phyloP scores from a whole-genome alignment of 176 grass and related monocot genomes.

The Luzula sylvatica region DNA sequence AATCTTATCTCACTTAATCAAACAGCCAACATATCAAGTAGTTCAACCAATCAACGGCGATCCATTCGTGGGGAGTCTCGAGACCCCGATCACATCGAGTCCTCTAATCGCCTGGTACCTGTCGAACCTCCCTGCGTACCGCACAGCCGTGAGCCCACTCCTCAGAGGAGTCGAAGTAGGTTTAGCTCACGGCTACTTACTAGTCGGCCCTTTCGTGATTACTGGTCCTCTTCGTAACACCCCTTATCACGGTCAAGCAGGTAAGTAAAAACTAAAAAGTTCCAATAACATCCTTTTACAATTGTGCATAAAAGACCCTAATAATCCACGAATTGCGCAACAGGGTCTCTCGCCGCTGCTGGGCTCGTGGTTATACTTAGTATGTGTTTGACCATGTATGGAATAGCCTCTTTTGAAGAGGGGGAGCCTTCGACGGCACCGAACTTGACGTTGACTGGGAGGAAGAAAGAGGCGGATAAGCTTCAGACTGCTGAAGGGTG shows the following conservation, averaged over 20 bases:
- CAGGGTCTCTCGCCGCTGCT: conserved; percentile 54
- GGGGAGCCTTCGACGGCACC: conserved; percentile 68
- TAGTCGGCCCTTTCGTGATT: conserved; percentile 83
- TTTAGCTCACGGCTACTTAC: conserved; percentile 83
- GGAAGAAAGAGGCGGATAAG: conserved; percentile 97
- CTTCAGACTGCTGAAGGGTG: conserved; percentile 90
- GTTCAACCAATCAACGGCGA: conserved; percentile 95
- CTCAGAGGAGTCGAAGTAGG: conserved; percentile 91
- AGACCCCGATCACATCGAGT: conserved; percentile 87
- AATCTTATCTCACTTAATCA: not conserved
- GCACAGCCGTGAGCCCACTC: conserved; percentile 85
- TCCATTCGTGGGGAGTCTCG: conserved; percentile 85
- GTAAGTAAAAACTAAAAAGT: too few species aligned
- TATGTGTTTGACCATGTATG: conserved; percentile 88
- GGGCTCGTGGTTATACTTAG: conserved; percentile 84
- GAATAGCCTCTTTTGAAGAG: conserved; percentile 61
- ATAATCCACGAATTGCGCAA: not conserved
- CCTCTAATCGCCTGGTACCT: conserved; percentile 87
- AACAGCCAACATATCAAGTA: conserved; percentile 76
- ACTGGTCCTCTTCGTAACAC: conserved; percentile 93
- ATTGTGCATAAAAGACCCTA: too few species aligned
- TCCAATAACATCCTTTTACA: too few species aligned
- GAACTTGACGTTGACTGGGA: conserved; percentile 60
- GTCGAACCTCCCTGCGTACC: conserved; percentile 96
- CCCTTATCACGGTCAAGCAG: conserved; percentile 48